Conservation (phyloP, 805 yeast genomes). For the Myxozyma sirexii region DNA sequence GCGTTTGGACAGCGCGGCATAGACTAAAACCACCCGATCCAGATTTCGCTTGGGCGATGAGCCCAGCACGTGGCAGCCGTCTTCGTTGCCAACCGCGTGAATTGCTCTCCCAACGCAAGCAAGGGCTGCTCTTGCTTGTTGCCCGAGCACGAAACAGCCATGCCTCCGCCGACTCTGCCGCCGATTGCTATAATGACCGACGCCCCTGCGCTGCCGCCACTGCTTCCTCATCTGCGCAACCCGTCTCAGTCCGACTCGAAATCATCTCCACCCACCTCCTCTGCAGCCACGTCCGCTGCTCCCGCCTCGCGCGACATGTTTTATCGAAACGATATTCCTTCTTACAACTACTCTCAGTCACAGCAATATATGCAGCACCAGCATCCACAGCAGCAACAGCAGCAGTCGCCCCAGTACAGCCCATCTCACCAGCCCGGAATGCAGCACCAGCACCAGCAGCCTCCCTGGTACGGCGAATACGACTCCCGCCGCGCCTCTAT, state of each 20-base stretch:
- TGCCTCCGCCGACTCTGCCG: slow-evolving; percentile 23
- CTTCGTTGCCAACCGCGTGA: neutral
- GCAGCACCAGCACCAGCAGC: slow-evolving; percentile 15
- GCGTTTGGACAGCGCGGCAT: neutral
- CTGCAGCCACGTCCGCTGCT: slow-evolving; percentile 3
- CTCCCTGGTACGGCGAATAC: slow-evolving; percentile 7
- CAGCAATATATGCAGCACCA: slow-evolving; percentile 12
- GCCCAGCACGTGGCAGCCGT: slow-evolving; percentile 9
- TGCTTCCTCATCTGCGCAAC: slow-evolving; percentile 3
- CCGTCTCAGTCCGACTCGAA: neutral
- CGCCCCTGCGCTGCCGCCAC: slow-evolving; percentile 14
- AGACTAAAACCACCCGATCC: neutral
- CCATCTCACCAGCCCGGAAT: neutral
- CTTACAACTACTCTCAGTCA: slow-evolving; percentile 7
- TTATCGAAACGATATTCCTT: slow-evolving; percentile 24
- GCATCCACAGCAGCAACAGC: slow-evolving; percentile 26
- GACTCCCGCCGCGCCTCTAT: slow-evolving; percentile 1
- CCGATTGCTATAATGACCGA: slow-evolving; percentile 28
- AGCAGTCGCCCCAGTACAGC: slow-evolving; percentile 31
- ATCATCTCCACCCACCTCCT: neutral
- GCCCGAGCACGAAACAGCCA: neutral
- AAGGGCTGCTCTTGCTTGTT: neutral
- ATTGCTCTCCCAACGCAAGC: neutral
- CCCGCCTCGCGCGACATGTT: slow-evolving; percentile 6
- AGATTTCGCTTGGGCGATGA: slow-evolving; percentile 7